Conservation (phyloP, 768 basidiomycete genomes). For the Boletus tomentosulus region DNA sequence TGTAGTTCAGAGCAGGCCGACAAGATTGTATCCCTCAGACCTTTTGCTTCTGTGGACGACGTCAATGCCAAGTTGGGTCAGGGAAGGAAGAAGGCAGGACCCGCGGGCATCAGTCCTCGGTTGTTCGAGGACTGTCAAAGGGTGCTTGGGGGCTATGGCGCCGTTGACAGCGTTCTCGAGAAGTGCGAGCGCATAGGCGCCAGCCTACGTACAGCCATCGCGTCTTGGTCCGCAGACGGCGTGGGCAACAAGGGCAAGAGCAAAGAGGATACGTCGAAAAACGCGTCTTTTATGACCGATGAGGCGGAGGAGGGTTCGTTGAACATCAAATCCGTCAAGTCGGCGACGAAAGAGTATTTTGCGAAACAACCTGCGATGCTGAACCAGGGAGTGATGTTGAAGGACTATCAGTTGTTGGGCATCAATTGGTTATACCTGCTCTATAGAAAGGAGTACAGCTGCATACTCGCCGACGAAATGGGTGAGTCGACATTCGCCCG, state of each 20-base stretch:
- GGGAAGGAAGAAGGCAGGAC: conserved; percentile 82
- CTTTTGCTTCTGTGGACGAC: conserved; percentile 74
- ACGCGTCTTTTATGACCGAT: conserved; percentile 21
- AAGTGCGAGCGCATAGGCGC: conserved; percentile 86
- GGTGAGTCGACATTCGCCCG: conserved; percentile 45
- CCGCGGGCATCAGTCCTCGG: conserved; percentile 79
- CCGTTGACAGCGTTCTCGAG: conserved; percentile 84
- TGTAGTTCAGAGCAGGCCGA: conserved; percentile 80
- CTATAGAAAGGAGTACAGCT: conserved; percentile 75
- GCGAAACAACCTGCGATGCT: conserved; percentile 68
- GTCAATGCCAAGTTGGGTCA: conserved; percentile 72
- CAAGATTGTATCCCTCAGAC: conserved; percentile 72
- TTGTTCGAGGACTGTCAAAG: conserved; percentile 88
- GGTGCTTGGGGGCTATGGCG: conserved; percentile 80
- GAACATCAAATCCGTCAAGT: conserved; percentile 46
- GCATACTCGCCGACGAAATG: conserved; percentile 99
- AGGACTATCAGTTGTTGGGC: conserved; percentile 97
- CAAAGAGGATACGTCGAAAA: conserved; percentile 31
- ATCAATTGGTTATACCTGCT: conserved; percentile 94
- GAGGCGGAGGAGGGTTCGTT: conserved; percentile 61
- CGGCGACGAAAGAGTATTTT: conserved; percentile 59
- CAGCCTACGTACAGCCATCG: conserved; percentile 66
- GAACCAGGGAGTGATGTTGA: conserved; percentile 66
- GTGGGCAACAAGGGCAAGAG: conserved; percentile 35
- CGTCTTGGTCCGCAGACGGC: conserved; percentile 60